Conservation (phyloP, 129 eudicot genomes). For the Helianthus tuberosus region DNA sequence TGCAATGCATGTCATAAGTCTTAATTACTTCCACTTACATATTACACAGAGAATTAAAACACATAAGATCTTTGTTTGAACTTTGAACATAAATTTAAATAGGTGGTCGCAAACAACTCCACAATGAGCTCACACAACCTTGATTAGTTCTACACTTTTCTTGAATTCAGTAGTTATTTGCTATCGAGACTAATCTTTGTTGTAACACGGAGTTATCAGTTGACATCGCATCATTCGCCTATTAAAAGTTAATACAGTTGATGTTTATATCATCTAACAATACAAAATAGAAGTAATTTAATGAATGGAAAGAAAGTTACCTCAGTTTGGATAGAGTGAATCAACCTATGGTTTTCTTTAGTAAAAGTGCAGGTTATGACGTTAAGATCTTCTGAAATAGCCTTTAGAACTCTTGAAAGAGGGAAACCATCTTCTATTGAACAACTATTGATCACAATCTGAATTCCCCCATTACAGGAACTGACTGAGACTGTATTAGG, state of each 20-base stretch:
- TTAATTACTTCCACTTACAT: neutral
- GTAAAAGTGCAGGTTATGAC: slow-evolving; percentile 41
- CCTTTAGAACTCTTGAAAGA: slow-evolving; percentile 39
- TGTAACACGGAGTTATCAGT: neutral
- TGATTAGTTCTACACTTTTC: neutral
- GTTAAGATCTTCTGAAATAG: slow-evolving; percentile 29
- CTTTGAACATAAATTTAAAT: slow-evolving; percentile 3
- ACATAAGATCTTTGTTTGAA: neutral
- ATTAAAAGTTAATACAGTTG: neutral
- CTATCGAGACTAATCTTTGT: slow-evolving; percentile 1
- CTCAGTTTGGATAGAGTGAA: slow-evolving; percentile 45
- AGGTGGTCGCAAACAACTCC: neutral
- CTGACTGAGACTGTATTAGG: slow-evolving; percentile 26
- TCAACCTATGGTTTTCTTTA: slow-evolving; percentile 20
- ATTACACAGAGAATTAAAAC: neutral
- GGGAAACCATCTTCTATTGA: slow-evolving; percentile 19
- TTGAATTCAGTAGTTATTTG: slow-evolving; percentile 6
- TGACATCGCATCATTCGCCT: neutral
- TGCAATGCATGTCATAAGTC: neutral
- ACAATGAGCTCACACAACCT: slow-evolving; percentile 4
- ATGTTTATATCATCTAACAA: neutral
- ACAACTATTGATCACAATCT: slow-evolving; percentile 38
- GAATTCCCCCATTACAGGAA: slow-evolving; percentile 17
- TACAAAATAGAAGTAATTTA: neutral
- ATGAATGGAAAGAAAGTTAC: slow-evolving; percentile 21